These are phyloP conservation scores for Gossypium rotundifolium DNA, from an alignment of 345 rosid genomes.

Conservation along the genomic window DNA sequence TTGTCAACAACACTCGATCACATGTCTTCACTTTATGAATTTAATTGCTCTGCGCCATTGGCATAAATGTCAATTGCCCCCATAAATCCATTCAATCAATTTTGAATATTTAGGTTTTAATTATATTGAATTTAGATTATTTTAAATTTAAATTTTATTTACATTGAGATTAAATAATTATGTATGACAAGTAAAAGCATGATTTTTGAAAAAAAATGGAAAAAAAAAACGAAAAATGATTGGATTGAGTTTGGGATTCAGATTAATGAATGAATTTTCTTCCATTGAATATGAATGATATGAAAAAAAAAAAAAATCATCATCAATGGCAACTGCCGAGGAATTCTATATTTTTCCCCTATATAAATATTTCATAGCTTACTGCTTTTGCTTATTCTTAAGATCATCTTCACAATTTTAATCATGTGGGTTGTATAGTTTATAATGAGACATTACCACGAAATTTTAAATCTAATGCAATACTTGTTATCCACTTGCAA, in stretches of 20 bases:
- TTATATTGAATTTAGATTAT: not conserved
- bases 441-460: conserved; percentile 22
- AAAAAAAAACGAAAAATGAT: too few species aligned
- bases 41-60: not conserved
- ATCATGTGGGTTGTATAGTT: conserved; percentile 29
- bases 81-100: too few species aligned
- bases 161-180: too few species aligned
- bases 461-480: conserved; percentile 24
- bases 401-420: conserved; percentile 55
- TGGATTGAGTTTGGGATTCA: not conserved
- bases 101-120: not conserved
- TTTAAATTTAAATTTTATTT: not conserved
- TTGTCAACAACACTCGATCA: not conserved
- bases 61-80: too few species aligned
- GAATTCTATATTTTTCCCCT: not conserved
- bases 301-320: not conserved
- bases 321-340: conserved; percentile 5
- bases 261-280: not conserved
- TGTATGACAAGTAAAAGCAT: too few species aligned
- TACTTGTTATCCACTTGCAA: conserved; percentile 18
- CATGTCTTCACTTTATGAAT: not conserved
- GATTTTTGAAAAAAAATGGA: too few species aligned
- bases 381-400: conserved; percentile 44
- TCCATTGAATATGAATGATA: not conserved
- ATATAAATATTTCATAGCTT: conserved; percentile 8